Evolutionary conservation across 75 land plant species (phyloP).

Genomic region (Cryptomeria japonica): DNA sequence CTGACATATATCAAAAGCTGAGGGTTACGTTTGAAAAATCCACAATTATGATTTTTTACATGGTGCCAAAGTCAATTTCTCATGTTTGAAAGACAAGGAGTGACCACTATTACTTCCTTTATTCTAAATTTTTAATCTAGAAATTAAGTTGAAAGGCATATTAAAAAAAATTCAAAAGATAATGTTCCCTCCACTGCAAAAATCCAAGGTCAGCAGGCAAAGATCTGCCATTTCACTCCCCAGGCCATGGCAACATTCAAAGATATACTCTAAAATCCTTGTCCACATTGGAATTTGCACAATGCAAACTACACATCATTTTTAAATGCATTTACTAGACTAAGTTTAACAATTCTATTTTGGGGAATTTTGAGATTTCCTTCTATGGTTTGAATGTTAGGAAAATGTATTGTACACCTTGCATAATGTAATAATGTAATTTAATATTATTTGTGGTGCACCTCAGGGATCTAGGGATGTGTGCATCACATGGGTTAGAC

Average conservation of each 20-base stretch:
- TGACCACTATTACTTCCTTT: background rate
- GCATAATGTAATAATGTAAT: too few relatives aligned
- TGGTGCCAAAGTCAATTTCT: background rate
- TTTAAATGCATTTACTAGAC: background rate
- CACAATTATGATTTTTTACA: background rate
- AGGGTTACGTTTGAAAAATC: background rate
- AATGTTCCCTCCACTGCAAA: background rate
- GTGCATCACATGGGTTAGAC: too few relatives aligned
- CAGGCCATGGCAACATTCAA: background rate
- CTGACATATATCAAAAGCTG: background rate
- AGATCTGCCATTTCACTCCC: background rate
- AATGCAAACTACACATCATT: background rate
- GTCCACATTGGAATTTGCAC: background rate
- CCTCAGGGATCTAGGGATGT: too few relatives aligned
- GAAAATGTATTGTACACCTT: too few relatives aligned
- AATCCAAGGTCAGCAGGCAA: background rate
- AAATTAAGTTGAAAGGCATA: background rate
- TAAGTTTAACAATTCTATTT: too few relatives aligned
- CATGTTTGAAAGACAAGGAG: background rate
- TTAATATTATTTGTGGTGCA: too few relatives aligned
- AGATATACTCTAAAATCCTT: background rate
- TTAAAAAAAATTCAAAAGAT: background rate
- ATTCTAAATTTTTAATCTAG: background rate
- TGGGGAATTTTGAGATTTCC: background rate
- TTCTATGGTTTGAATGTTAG: background rate